Evolutionary conservation across 768 basidiomycete species (phyloP), one percentile per base, ranked within the genome.

Genomic region (Rhodocollybia butyracea): DNA sequence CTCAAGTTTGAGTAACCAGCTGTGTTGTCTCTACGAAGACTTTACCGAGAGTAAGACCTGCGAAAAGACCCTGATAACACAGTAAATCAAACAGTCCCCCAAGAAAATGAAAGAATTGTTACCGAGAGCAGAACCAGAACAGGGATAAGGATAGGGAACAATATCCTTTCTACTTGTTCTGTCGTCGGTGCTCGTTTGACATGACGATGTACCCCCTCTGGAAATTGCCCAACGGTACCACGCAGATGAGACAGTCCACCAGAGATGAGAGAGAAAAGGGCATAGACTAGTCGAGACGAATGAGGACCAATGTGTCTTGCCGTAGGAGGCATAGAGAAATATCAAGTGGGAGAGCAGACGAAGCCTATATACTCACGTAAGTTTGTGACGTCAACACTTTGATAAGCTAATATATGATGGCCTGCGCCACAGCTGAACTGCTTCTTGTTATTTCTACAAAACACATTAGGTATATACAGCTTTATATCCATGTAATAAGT

Each of bases 41-140:
- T 8, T 36, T 36, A 36, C 46, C 48, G 15, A 95, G 76, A 56
- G 94, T 95, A 60, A 94, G 76, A 70, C 94, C 90, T 78, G 92
- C 92, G 81, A 94, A 94, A 55, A 93, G 62, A 67, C 92, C 92
- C 48, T 50, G 4, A 46, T 31, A 21, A 40, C 22, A n/a, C 3
- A 13, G 2, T 45, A 4, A 26, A 19, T 55, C 26, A 36, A 31
- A 13, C 15, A n/a, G 36, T 2, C 8, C n/a, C 36, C 17, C 17
- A 51, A 7, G 2, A 7, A 46, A 46, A 26, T 27, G 30, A 27
- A 6, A 46, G n/a, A 15, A 8, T 38, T 31, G 32, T 36, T 11
- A 50, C 48, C 26, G 48, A 93, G 60, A 89, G 65, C 46, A 93
- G 67, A 51, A 94, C 93, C 61, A 94, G 85, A 31, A 93, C 66